A percentile compares a stretch with the other conserved stretches of the same genome.
Evolutionary conservation across 2,329 filamentous ascomycete species (phyloP).

Genomic region (Triangularia verruculosa): DNA sequence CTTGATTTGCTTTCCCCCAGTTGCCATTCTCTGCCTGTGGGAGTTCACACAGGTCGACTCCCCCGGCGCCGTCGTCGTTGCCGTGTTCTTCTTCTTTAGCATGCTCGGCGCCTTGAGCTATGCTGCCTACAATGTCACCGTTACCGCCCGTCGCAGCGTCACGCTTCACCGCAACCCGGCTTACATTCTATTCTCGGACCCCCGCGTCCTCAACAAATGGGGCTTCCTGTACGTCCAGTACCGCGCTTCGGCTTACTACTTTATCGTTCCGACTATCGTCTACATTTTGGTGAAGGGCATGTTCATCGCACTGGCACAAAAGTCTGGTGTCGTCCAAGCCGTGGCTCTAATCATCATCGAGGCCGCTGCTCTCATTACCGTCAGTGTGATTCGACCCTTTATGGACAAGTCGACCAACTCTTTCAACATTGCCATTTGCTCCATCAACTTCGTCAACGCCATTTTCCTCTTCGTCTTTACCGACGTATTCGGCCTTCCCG

Average conservation of each 20-base stretch:
- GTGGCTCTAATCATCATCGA: conserved; percentile 76
- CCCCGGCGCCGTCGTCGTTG: conserved; percentile 72
- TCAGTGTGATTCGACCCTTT: conserved; percentile 77
- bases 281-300: conserved; percentile 77
- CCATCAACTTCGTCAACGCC: conserved; percentile 77
- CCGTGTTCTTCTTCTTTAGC: conserved; percentile 75
- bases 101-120: conserved; percentile 70
- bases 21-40: conserved; percentile 81
- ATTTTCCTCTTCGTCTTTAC: conserved; percentile 81
- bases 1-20: conserved; percentile 81
- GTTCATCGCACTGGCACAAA: conserved; percentile 75
- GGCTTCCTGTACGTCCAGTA: conserved; percentile 89
- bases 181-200: conserved; percentile 86
- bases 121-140: conserved; percentile 79
- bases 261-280: conserved; percentile 69
- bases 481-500: conserved; percentile 74
- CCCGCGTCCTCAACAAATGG: conserved; percentile 84
- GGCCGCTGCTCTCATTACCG: conserved; percentile 65
- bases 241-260: conserved; percentile 85
- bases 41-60: conserved; percentile 78
- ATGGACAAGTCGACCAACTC: conserved; percentile 94
- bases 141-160: conserved; percentile 76
- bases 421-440: conserved; percentile 82
- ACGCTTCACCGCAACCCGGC: conserved; percentile 86
- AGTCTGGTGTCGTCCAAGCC: conserved; percentile 64